These are phyloP conservation scores for Verticillium tricorpus DNA, from an alignment of 2,329 filamentous ascomycete genomes.

Conservation along the genomic window DNA sequence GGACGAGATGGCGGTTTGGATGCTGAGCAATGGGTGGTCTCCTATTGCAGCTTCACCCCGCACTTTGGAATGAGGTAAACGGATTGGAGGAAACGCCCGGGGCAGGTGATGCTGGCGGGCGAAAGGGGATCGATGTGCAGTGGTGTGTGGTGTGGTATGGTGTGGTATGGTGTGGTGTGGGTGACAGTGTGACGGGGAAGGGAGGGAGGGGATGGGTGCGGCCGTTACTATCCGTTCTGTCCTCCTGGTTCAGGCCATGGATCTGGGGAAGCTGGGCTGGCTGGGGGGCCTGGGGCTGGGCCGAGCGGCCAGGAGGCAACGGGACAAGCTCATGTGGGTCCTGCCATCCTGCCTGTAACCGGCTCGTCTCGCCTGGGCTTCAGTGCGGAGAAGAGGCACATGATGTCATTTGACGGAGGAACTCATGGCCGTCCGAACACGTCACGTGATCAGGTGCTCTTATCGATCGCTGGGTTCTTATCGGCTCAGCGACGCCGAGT, in stretches of 20 bases:
- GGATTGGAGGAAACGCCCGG: neutral
- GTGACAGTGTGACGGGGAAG: conserved; percentile 7
- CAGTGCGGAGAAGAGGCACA: conserved; percentile 12
- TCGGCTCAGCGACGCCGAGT: neutral
- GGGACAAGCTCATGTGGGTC: conserved; percentile 4
- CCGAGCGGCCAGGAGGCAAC: conserved; percentile 1
- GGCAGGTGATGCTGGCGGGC: neutral
- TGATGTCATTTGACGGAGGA: conserved; percentile 9
- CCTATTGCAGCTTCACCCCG: neutral
- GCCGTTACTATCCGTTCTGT: neutral
- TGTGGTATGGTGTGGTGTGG: conserved; percentile 1
- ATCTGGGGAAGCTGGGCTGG: neutral
- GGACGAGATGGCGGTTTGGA: neutral
- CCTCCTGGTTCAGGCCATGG: neutral
- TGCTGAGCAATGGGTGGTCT: neutral
- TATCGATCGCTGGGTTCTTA: neutral
- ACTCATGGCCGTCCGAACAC: neutral
- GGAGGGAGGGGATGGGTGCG: conserved; percentile 4
- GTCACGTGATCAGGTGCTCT: neutral
- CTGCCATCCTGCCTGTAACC: conserved; percentile 4
- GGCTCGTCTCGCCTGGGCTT: conserved; percentile 9
- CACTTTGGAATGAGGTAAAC: neutral
- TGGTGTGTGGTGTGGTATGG: neutral
- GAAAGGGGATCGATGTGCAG: conserved; percentile 2
- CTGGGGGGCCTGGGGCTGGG: neutral